Evolutionary conservation across 2,329 filamentous ascomycete species (phyloP).

Genomic region (Incumbomyces lentus): DNA sequence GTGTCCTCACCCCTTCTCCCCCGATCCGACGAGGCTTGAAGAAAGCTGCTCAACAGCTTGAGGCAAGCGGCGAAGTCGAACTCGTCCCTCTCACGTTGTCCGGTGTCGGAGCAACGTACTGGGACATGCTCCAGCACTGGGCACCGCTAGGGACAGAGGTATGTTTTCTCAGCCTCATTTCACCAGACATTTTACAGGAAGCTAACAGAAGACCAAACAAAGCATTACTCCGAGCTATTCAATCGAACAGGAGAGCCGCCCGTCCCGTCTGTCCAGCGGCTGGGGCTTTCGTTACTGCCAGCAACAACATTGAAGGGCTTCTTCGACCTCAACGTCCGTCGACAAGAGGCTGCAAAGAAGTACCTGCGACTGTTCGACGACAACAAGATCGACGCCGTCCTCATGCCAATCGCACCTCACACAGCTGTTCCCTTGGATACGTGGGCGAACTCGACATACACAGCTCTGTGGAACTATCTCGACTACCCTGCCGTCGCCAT

Average conservation of each 20-base stretch:
- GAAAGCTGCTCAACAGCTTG: conserved; percentile 28
- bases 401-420: conserved; percentile 54
- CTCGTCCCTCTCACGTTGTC: conserved; percentile 33
- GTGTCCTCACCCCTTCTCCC: conserved; percentile 27
- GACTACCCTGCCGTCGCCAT: too few species aligned
- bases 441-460: too few species aligned
- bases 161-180: conserved; percentile 1
- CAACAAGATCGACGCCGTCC: conserved; percentile 47
- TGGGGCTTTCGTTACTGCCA: conserved; percentile 10
- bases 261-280: conserved; percentile 9
- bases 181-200: neutral
- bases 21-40: conserved; percentile 30
- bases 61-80: conserved; percentile 33
- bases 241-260: conserved; percentile 10
- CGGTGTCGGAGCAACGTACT: conserved; percentile 8
- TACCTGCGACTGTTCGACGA: conserved; percentile 22
- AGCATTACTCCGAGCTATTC: conserved; percentile 9
- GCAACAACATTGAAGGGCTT: conserved; percentile 8
- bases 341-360: conserved; percentile 11
- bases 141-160: conserved; percentile 12
- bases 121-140: conserved; percentile 8
- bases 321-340: conserved; percentile 8
- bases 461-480: too few species aligned
- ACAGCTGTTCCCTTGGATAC: too few species aligned
- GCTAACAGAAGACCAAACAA: too few species aligned